Conservation (phyloP, 1,284 basidiomycete species). For the Leccinum subspadiceum region DNA sequence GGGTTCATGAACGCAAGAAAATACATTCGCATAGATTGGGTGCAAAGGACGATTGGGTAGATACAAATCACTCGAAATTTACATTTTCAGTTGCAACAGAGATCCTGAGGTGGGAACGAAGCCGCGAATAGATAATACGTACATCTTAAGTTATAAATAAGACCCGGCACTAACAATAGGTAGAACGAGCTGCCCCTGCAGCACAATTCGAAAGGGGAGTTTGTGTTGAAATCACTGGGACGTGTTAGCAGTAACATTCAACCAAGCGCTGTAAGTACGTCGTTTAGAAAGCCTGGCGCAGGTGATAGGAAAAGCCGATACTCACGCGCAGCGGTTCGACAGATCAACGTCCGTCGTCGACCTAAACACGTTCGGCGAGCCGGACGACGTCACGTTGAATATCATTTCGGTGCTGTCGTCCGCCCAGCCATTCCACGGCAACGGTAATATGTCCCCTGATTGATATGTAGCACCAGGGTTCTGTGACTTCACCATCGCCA, state of each 20-base stretch:
- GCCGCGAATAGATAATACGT: neutral
- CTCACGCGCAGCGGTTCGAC: slow-evolving; percentile 24
- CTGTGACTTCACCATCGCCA: slow-evolving; percentile 19
- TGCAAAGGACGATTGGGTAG: neutral
- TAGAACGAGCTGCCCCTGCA: neutral
- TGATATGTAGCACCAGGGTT: slow-evolving; percentile 15
- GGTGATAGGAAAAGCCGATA: neutral
- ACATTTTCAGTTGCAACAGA: neutral
- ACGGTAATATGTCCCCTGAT: slow-evolving; percentile 17
- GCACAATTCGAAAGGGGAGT: neutral
- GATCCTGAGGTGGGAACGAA: neutral
- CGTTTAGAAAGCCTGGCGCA: slow-evolving; percentile 1
- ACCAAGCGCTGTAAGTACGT: slow-evolving; percentile 13
- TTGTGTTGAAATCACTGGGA: slow-evolving; percentile 4
- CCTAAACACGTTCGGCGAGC: slow-evolving; percentile 3
- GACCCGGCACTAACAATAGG: neutral
- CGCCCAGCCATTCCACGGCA: slow-evolving; percentile 16
- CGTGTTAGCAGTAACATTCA: slow-evolving; percentile 9
- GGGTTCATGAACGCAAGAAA: neutral
- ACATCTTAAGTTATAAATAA: neutral
- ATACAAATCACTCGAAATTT: neutral
- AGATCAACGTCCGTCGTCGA: slow-evolving; percentile 11
- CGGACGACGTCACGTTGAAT: slow-evolving; percentile 10
- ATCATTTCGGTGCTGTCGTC: slow-evolving; percentile 9
- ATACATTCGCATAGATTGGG: neutral